These are phyloP conservation scores for Botrytis fabae DNA, from an alignment of 2,329 filamentous ascomycete genomes.

Conservation along the genomic window DNA sequence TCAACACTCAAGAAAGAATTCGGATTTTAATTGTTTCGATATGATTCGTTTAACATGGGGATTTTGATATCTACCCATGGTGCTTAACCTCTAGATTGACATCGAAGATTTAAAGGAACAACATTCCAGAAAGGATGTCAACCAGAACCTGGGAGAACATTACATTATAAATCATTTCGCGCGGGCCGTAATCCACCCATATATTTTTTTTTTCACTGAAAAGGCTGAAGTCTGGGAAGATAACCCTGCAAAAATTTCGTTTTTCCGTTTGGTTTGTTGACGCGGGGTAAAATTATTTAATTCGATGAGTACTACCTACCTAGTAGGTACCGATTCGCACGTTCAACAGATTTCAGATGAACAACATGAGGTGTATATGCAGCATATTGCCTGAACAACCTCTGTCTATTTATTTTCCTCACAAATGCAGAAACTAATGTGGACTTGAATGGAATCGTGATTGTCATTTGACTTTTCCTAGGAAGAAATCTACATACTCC, in stretches of 20 bases:
- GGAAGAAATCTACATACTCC: conserved; percentile 30
- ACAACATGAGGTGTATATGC: not conserved
- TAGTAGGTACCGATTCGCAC: not conserved
- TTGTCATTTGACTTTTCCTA: conserved; percentile 32
- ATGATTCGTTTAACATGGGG: not conserved
- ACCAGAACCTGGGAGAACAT: not conserved
- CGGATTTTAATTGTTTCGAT: not conserved
- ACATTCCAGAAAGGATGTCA: not conserved
- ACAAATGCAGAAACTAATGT: not conserved
- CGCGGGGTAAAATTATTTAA: not conserved
- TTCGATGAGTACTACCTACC: not conserved
- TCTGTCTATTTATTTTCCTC: not conserved
- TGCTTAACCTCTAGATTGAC: not conserved
- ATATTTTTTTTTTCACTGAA: not conserved
- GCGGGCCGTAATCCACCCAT: not conserved
- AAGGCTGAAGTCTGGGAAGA: conserved; percentile 14
- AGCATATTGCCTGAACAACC: not conserved
- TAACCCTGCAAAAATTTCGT: conserved; percentile 2
- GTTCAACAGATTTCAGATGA: not conserved
- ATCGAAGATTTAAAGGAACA: not conserved
- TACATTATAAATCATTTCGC: not conserved
- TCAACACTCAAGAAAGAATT: not conserved
- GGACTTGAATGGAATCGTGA: conserved; percentile 7
- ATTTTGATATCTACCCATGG: not conserved
- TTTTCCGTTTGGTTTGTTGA: not conserved